Base-by-base conservation (phyloP, 108 stramenopile genomes). In the Nitzschia putrida region DNA sequence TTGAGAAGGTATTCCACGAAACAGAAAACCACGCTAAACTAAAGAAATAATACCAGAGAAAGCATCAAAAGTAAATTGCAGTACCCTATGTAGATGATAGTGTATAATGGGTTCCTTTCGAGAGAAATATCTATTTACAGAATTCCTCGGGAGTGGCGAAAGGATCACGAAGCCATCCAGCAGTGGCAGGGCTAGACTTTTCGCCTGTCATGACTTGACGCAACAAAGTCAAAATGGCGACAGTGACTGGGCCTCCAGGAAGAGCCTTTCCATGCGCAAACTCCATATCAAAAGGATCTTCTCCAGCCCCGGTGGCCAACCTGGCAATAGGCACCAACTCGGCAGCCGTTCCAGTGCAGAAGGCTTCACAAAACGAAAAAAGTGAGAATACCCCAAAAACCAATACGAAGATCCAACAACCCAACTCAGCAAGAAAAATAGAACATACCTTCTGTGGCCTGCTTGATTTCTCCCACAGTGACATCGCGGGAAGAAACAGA, bases 311-410 rank as follows among this genome's bases (percentile, higher is more conserved):
- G 26, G 91, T 93, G 1, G 84, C 87, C 49, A 93, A 50, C 11
- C 87, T 76, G 39, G 83, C 84, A 56, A 93, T 83, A 18, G 88
- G 88, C 16, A 86, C 88, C 10, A 93, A 50, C 61, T 90, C 89
- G 8, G 92, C 92, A 3, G 89, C 92, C 4, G 92, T 93, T 41
- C 92, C 92, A 10, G 89, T 90, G 58, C 81, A 65, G 57, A 93
- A 93, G 7, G 81, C 88, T 71, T 5, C 11, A 24, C 16, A 22
- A 22, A 16, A 40, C 4, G 3, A 2, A 20, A 3, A 61, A 2
- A 10, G 5, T 24, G 25, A 24, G 20, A 18, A 1, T 20, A 20
- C 18, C 20, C 44, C 44, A 45, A n/a, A n/a, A n/a, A n/a, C n/a
- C n/a, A n/a, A n/a, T n/a, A 12, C 8, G 53, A 53, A 53, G 53